Evolutionary conservation across 2,329 filamentous ascomycete species (phyloP).

Genomic region (Fusarium staphyleae): DNA sequence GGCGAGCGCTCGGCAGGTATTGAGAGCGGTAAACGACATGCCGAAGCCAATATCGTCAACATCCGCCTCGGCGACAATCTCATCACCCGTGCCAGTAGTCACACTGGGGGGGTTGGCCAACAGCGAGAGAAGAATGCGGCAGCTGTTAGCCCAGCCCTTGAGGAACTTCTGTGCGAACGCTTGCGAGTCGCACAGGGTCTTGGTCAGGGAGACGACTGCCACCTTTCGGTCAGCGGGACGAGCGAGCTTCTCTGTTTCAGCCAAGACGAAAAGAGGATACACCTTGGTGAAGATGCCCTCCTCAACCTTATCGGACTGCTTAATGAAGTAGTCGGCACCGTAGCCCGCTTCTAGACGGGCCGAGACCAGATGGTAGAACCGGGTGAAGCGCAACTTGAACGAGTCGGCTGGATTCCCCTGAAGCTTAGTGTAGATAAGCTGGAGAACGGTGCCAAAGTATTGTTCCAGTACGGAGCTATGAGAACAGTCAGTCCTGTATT

Average conservation of each 20-base stretch:
- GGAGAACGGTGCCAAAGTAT: constrained; percentile 82
- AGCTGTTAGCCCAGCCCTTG: constrained; percentile 91
- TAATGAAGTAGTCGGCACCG: constrained; percentile 91
- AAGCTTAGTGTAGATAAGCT: constrained; percentile 80
- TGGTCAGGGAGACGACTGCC: constrained; percentile 91
- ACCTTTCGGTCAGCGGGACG: constrained; percentile 91
- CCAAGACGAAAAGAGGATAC: constrained; percentile 86
- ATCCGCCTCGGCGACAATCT: constrained; percentile 84
- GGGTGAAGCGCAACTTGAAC: constrained; percentile 85
- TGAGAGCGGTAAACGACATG: constrained; percentile 90
- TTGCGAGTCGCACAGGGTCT: constrained; percentile 85
- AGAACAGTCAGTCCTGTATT: constrained; percentile 33
- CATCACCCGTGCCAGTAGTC: constrained; percentile 69
- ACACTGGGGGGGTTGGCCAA: constrained; percentile 85
- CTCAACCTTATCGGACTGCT: constrained; percentile 82
- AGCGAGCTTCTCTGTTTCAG: constrained; percentile 86
- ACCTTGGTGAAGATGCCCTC: constrained; percentile 80
- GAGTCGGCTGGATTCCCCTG: constrained; percentile 75
- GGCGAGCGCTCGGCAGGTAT: constrained; percentile 79
- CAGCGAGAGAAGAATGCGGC: constrained; percentile 86
- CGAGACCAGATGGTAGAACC: constrained; percentile 93
- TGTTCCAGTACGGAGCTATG: constrained; percentile 68
- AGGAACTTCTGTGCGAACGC: constrained; percentile 83
- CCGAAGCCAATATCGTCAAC: constrained; percentile 96
- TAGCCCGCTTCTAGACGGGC: constrained; percentile 80